A percentile compares a stretch with the other conserved stretches of the same genome.
Conservation (phyloP, 495 filamentous ascomycete species). For the Podospora bellae-mahoneyi region DNA sequence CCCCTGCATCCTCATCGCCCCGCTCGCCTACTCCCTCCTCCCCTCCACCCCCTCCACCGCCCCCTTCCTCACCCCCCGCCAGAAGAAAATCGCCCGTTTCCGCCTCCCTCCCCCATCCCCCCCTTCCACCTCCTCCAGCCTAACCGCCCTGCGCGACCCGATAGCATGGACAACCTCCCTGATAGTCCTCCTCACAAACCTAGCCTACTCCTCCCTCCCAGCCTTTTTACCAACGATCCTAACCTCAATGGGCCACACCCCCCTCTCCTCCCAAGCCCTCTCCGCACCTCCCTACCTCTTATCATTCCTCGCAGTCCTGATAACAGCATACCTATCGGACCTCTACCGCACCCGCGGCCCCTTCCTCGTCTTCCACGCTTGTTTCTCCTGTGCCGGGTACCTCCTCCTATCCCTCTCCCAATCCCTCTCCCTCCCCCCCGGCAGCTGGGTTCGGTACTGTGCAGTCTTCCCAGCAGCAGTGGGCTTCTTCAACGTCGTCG, state of each 20-base stretch:
- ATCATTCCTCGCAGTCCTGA: constrained; percentile 68
- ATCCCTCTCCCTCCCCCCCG: constrained; percentile 20
- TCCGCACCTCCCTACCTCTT: constrained; percentile 75
- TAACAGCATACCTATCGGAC: constrained; percentile 68
- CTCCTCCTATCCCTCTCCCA: constrained; percentile 50
- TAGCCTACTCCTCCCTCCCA: constrained; percentile 75
- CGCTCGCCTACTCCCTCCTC: constrained; percentile 66
- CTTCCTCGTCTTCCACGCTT: constrained; percentile 59
- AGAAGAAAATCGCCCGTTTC: constrained; percentile 69
- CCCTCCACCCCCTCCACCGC: constrained; percentile 70
- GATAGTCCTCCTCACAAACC: constrained; percentile 57
- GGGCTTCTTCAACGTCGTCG: constrained; percentile 68
- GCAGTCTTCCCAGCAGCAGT: constrained; percentile 67
- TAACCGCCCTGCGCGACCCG: constrained; percentile 53
- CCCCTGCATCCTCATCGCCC: constrained; percentile 65
- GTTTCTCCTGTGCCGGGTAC: constrained; percentile 61
- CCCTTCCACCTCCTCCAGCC: constrained; percentile 17
- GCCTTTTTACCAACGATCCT: constrained; percentile 83
- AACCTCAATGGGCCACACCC: constrained; percentile 68
- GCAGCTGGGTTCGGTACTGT: constrained; percentile 53
- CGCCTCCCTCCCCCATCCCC: constrained; percentile 39
- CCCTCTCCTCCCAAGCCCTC: constrained; percentile 71
- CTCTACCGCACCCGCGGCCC: constrained; percentile 57
- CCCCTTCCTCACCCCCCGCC: constrained; percentile 65
- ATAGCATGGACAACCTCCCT: constrained; percentile 64